Evolutionary conservation across 2,329 filamentous ascomycete genomes (phyloP).

Genomic region (Coniochaeta sp.): DNA sequence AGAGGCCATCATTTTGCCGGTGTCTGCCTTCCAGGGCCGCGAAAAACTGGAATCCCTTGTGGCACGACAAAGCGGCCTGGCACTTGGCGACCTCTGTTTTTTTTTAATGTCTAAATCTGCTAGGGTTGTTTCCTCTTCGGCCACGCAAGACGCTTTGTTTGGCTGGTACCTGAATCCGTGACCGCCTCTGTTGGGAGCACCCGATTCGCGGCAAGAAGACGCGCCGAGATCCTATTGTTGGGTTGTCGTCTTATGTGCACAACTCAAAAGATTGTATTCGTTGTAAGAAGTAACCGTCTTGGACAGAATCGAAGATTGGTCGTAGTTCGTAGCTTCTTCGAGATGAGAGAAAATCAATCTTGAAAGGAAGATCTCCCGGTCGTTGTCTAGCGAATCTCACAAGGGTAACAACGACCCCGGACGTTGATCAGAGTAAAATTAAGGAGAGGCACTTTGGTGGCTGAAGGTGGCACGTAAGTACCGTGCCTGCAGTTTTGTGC

Average conservation of each 20-base stretch:
- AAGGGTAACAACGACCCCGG: neutral
- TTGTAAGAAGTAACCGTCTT: neutral
- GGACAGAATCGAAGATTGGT: neutral
- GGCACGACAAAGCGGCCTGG: neutral
- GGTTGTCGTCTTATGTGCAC: neutral
- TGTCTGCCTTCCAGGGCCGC: neutral
- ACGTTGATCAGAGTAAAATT: constrained; percentile 1
- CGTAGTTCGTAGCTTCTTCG: neutral
- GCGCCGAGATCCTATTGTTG: neutral
- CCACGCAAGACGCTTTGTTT: neutral
- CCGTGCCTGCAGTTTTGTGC: neutral
- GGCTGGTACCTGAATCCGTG: neutral
- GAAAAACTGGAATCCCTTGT: neutral
- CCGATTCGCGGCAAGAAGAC: neutral
- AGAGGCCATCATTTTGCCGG: neutral
- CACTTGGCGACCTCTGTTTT: neutral
- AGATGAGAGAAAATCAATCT: neutral
- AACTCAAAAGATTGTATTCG: neutral
- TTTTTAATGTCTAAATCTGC: neutral
- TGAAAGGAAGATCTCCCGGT: neutral
- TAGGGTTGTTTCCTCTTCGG: neutral
- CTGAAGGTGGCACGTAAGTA: neutral
- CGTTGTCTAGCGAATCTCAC: neutral
- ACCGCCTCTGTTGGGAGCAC: neutral
- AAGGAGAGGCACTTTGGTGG: neutral